These are phyloP conservation scores for Erodium maritimum DNA, from an alignment of 345 rosid species.

Conservation along the genomic window DNA sequence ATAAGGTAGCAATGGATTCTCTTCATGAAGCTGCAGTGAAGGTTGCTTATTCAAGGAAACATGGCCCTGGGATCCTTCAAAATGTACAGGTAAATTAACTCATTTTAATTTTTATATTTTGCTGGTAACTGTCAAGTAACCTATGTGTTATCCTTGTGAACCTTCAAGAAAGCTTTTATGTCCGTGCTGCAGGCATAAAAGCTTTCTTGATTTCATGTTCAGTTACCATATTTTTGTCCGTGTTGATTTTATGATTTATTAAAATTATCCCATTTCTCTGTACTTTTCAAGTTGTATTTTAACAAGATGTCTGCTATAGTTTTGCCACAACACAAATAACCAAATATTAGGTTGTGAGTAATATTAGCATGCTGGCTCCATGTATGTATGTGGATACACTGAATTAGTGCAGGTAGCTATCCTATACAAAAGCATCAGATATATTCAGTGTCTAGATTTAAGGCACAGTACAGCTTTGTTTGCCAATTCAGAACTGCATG, in stretches of 20 bases:
- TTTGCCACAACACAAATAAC: not conserved
- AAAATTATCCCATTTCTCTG: not conserved
- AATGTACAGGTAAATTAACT: not conserved
- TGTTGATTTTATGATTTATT: not conserved
- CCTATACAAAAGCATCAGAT: no score
- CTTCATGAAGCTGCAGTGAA: conserved; percentile 28
- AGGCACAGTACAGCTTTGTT: no score
- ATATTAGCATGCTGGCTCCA: not conserved
- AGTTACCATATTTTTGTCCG: not conserved
- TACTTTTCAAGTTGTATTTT: not conserved
- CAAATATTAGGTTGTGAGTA: not conserved
- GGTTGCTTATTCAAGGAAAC: conserved; percentile 20
- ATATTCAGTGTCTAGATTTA: no score
- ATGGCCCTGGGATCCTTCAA: not conserved
- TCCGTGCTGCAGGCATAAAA: not conserved
- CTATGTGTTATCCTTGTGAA: not conserved
- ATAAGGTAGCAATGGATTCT: conserved; percentile 26
- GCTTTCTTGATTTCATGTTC: not conserved
- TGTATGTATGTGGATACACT: not conserved
- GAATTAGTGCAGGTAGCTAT: not conserved
- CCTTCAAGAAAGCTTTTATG: not conserved
- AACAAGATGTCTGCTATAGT: not conserved
- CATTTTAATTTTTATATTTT: no score
- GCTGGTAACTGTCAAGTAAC: not conserved
- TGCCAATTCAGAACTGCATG: not conserved